Evolutionary conservation across 2,329 filamentous ascomycete genomes (phyloP), one percentile per base, ranked within the genome.

Genomic region (Cryphonectria japonica): DNA sequence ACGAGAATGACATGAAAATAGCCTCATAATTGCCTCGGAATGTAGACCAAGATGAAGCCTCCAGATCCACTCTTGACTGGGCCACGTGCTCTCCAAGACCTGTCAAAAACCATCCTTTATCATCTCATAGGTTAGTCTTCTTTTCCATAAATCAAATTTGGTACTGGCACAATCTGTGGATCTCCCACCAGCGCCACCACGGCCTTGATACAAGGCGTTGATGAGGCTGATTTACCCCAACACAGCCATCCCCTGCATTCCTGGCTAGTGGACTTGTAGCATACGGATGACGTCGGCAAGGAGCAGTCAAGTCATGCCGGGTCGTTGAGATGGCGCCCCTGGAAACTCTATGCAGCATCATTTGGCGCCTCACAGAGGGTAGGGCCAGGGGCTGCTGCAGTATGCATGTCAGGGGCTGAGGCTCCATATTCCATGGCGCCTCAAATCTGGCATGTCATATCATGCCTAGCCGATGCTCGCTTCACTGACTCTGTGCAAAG

Each of bases 321-420:
- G 29, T 32, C 9, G 62, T 32, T 65, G 62, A 29, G 29, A 52
- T 52, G 13, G 32, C 46, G 29, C 64, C 46, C 46, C 64, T 66
- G 19, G 7, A 52, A 37, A 37, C 29, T 50, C 29, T 16, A 26
- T 57, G 46, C 64, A 37, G 46, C 64, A 9, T 66, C 64, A 66
- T 66, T 57, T 39, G 64, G 64, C 64, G 64, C 43, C 43, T 66
- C 64, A 66, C 64, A 37, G 64, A 66, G 46, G 64, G 11, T 22
- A 39, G 37, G 46, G 46, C 46, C 54, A 46, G 64, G 64, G 64
- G 19, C 9, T 52, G 29, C 64, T n/a, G 19, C 63, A 37, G 63
- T 19, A 52, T 52, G 43, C 64, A 66, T 39, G 32, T 22, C 46
- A 34, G 64, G 64, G 64, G 32, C 8, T 66, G 32, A 57, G 46